These are phyloP conservation scores for Claviceps spartinae DNA, from an alignment of 2,329 filamentous ascomycete species.

Conservation along the genomic window DNA sequence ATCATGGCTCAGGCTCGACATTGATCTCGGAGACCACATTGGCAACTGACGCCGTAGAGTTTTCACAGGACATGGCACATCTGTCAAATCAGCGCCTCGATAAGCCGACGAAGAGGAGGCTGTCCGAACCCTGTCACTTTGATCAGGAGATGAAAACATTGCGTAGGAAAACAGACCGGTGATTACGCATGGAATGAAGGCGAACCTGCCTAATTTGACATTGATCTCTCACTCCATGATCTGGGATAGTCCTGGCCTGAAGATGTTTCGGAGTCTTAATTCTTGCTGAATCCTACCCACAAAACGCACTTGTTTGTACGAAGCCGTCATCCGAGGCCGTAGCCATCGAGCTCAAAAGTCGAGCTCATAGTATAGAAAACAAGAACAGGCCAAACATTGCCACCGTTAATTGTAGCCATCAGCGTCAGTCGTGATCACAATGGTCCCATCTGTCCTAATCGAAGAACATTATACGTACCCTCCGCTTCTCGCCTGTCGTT, in stretches of 20 bases:
- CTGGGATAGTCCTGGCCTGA: neutral
- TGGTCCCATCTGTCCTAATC: constrained; percentile 3
- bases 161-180: neutral
- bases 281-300: neutral
- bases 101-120: neutral
- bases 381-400: neutral
- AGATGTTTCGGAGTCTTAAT: neutral
- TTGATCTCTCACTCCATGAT: too few relatives aligned
- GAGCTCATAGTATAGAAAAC: neutral
- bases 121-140: neutral
- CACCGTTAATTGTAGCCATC: neutral
- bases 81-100: neutral
- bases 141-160: neutral
- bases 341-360: neutral
- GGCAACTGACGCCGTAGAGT: neutral
- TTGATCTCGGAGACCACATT: neutral
- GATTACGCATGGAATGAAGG: neutral
- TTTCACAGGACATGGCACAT: neutral
- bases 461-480: constrained; percentile 6
- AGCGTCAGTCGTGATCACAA: neutral
- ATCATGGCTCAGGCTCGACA: neutral
- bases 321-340: neutral
- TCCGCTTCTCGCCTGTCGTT: neutral
- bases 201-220: neutral
- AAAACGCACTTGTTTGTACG: neutral